Evolutionary conservation across 106 monocot species (phyloP).

Genomic region (Dendrobium chrysotoxum): DNA sequence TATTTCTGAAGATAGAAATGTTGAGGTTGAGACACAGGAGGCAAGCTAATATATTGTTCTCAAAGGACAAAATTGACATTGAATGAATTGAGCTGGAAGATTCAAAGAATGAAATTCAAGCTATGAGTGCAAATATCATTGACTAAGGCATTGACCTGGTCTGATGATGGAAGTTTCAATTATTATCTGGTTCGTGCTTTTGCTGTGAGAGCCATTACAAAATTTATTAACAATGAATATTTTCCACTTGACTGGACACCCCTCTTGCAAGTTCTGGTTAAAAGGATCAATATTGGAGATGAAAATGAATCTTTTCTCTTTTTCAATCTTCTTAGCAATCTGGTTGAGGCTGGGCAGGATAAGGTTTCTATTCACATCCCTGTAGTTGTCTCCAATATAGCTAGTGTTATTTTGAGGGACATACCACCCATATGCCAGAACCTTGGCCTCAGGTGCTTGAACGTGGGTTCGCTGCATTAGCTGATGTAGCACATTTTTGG

Average conservation of each 20-base stretch:
- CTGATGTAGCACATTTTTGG: constrained; percentile 44
- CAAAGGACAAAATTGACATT: too few species aligned
- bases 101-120: too few species aligned
- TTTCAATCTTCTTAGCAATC: constrained; percentile 51
- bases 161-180: constrained; percentile 31
- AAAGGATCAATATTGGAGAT: constrained; percentile 31
- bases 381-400: constrained; percentile 37
- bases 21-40: too few species aligned
- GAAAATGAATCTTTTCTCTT: constrained; percentile 57
- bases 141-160: constrained; percentile 38
- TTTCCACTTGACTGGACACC: constrained; percentile 54
- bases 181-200: constrained; percentile 63
- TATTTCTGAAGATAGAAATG: too few species aligned
- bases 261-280: constrained; percentile 48
- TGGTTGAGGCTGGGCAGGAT: constrained; percentile 51
- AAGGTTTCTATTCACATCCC: constrained; percentile 50
- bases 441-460: constrained; percentile 87
- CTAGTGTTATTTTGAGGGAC: constrained; percentile 28
- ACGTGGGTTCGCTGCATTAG: constrained; percentile 52
- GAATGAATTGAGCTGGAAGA: too few species aligned
- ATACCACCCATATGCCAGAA: constrained; percentile 47
- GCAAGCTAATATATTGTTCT: too few species aligned
- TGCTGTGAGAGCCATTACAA: constrained; percentile 59
- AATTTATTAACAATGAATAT: constrained; percentile 63
- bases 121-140: constrained; percentile 42